Percentiles rank a stretch among this genome's conserved stretches.
These are phyloP conservation scores for Leishmania martiniquensis DNA, from an alignment of 208 protist species.

Conservation along the genomic window DNA sequence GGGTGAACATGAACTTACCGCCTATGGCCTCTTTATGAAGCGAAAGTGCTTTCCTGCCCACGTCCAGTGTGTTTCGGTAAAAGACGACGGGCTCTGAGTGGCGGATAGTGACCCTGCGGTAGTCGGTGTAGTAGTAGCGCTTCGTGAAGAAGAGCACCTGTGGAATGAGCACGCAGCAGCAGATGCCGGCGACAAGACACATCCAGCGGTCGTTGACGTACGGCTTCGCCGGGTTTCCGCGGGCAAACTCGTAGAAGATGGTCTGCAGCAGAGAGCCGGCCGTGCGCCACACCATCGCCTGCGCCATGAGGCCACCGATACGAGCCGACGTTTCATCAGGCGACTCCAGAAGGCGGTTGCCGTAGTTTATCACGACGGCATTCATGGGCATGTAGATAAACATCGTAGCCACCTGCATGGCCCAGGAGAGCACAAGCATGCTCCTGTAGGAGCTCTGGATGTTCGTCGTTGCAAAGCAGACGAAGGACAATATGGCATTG, in stretches of 20 bases:
- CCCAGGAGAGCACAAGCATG: conserved; percentile 21
- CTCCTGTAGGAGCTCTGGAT: conserved; percentile 6
- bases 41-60: conserved; percentile 9
- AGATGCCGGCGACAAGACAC: conserved; percentile 30
- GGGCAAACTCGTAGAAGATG: conserved; percentile 18
- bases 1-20: conserved; percentile 38
- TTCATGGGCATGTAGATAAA: conserved; percentile 50
- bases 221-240: not conserved
- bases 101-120: conserved; percentile 9
- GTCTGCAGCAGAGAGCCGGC: conserved; percentile 24
- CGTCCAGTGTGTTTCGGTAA: conserved; percentile 5
- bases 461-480: conserved; percentile 16
- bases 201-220: conserved; percentile 27
- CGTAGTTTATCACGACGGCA: conserved; percentile 34
- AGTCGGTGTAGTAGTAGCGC: conserved; percentile 33
- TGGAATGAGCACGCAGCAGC: conserved; percentile 28
- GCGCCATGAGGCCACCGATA: conserved; percentile 39
- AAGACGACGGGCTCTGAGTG: conserved; percentile 13
- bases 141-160: conserved; percentile 32
- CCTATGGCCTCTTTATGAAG: conserved; percentile 2
- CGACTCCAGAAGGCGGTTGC: conserved; percentile 25
- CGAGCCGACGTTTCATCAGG: conserved; percentile 30
- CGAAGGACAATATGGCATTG: conserved; percentile 32
- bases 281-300: conserved; percentile 48
- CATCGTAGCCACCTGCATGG: conserved; percentile 35